A percentile compares a stretch with the other conserved stretches of the same genome.
Conservation (phyloP, 2,329 filamentous ascomycete species). For the Alternaria rosae region DNA sequence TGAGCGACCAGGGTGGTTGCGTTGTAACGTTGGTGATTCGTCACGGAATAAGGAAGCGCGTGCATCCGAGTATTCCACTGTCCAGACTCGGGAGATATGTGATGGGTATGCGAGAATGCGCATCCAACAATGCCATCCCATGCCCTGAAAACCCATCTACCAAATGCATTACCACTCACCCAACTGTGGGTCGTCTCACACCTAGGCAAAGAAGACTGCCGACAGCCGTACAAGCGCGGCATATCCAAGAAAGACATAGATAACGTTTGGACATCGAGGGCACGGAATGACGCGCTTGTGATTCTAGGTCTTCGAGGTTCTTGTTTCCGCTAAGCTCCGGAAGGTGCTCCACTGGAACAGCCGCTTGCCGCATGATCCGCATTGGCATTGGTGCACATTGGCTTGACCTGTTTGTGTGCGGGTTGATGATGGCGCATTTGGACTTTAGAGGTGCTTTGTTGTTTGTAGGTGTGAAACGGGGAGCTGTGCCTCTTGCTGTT, state of each 20-base stretch:
- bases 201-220: background rate
- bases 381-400: background rate
- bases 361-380: conserved; percentile 16
- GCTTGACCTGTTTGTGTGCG: background rate
- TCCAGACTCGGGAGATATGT: background rate
- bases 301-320: background rate
- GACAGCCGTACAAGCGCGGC: background rate
- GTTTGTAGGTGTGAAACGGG: background rate
- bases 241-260: background rate
- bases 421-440: background rate
- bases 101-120: background rate
- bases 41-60: conserved; percentile 3
- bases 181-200: background rate
- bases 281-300: conserved; percentile 1
- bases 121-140: background rate
- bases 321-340: conserved; percentile 8
- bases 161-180: background rate
- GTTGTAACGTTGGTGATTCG: background rate
- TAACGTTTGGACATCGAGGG: background rate
- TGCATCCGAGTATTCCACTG: background rate
- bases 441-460: background rate
- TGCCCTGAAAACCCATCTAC: background rate
- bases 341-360: conserved; percentile 3
- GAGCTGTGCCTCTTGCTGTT: background rate
- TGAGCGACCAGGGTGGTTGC: background rate